Conservation (phyloP, 805 yeast genomes). For the Saturnispora sanitii region DNA sequence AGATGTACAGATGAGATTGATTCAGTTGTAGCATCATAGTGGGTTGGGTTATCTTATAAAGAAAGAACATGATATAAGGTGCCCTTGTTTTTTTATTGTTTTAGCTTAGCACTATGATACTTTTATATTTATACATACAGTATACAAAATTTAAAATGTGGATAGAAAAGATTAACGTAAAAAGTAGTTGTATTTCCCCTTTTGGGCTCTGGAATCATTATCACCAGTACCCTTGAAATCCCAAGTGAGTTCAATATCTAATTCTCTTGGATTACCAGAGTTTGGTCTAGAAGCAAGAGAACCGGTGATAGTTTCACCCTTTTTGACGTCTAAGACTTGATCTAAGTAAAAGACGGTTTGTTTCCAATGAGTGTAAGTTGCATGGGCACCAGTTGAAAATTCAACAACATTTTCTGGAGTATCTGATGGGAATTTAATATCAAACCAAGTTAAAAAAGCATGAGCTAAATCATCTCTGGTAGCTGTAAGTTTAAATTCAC, state of each 20-base stretch:
- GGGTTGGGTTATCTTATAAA: no score
- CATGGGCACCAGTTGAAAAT: conserved; percentile 92
- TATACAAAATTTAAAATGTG: neutral
- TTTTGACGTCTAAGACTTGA: conserved; percentile 65
- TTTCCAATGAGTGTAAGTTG: conserved; percentile 96
- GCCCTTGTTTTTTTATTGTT: no score
- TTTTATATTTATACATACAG: no score
- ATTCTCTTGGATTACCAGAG: conserved; percentile 70
- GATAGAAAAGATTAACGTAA: conserved; percentile 41
- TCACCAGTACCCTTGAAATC: conserved; percentile 33
- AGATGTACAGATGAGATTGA: neutral
- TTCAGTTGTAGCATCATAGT: neutral
- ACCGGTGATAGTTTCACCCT: conserved; percentile 71
- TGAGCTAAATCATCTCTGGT: conserved; percentile 74
- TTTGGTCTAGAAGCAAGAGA: conserved; percentile 70
- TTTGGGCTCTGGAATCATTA: conserved; percentile 37
- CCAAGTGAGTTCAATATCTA: conserved; percentile 71
- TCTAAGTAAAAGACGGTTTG: conserved; percentile 86
- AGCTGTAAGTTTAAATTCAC: conserved; percentile 61
- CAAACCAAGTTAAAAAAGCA: conserved; percentile 92
- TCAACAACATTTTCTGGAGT: conserved; percentile 45
- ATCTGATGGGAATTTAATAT: conserved; percentile 68
- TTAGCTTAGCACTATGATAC: neutral
- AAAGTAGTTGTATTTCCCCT: conserved; percentile 56
- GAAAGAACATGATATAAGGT: no score